A percentile compares a stretch with the other conserved stretches of the same genome.
phyloP scores from a whole-genome alignment of 768 basidiomycete genomes.

The Hemileccinum rubropunctum region DNA sequence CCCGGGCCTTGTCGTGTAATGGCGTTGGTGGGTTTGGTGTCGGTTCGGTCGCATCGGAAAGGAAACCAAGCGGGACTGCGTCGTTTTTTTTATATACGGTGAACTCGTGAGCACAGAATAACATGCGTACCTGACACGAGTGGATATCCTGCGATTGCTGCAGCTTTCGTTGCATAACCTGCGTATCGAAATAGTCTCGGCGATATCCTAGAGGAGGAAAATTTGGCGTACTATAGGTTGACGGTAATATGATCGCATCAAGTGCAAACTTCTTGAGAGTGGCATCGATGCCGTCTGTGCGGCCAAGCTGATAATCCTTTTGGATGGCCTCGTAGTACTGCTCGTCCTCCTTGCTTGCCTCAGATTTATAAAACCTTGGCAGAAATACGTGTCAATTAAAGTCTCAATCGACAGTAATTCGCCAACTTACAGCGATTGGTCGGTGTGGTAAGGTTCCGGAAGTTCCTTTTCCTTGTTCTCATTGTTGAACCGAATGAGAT shows the following conservation, averaged over 20 bases:
- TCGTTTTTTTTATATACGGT: constrained; percentile 20
- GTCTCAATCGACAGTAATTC: background rate
- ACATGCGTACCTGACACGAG: constrained; percentile 29
- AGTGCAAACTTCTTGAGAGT: constrained; percentile 43
- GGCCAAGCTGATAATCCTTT: constrained; percentile 45
- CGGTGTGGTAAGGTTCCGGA: constrained; percentile 31
- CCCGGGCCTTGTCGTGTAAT: constrained; percentile 30
- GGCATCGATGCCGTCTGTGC: constrained; percentile 53
- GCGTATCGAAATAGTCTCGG: background rate
- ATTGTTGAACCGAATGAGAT: constrained; percentile 56
- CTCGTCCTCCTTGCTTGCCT: constrained; percentile 25
- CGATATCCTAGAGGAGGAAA: background rate
- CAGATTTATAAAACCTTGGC: constrained; percentile 21
- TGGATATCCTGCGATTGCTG: constrained; percentile 38
- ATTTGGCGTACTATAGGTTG: constrained; percentile 12
- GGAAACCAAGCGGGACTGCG: constrained; percentile 41
- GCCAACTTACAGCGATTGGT: constrained; percentile 34
- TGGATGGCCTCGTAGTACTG: constrained; percentile 44
- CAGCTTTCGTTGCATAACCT: constrained; percentile 27
- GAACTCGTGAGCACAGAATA: background rate
- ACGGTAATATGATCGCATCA: constrained; percentile 52
- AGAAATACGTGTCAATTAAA: background rate
- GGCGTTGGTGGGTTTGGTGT: constrained; percentile 36
- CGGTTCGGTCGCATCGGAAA: constrained; percentile 29
- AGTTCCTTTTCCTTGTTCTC: constrained; percentile 51